Evolutionary conservation across 2,329 filamentous ascomycete genomes (phyloP).

Genomic region (Microdochium nivale): DNA sequence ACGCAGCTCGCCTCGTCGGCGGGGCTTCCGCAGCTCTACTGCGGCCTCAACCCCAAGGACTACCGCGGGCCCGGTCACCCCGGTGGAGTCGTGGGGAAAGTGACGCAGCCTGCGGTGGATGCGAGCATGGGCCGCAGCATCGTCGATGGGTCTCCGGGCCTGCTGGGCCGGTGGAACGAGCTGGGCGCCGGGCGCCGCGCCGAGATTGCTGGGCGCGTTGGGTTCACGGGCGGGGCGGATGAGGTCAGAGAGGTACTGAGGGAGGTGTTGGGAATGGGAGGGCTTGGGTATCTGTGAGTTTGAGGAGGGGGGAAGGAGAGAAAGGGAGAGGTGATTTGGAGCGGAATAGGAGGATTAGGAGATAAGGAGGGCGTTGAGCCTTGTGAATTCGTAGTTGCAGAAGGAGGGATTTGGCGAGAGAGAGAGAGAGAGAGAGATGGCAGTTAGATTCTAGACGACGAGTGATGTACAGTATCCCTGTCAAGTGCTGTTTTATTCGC

Average conservation of each 20-base stretch:
- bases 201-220: conserved; percentile 69
- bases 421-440: no score
- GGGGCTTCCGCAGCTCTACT: conserved; percentile 55
- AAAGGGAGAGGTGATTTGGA: not conserved
- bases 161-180: conserved; percentile 69
- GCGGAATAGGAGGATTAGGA: no score
- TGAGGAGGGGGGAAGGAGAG: not conserved
- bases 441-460: no score
- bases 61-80: conserved; percentile 46
- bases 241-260: conserved; percentile 56
- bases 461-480: no score
- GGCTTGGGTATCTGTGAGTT: conserved; percentile 37
- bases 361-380: no score
- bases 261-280: conserved; percentile 41
- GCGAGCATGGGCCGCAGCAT: conserved; percentile 55
- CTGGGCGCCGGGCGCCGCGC: conserved; percentile 60
- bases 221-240: conserved; percentile 51
- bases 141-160: conserved; percentile 57
- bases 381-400: no score
- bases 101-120: conserved; percentile 44
- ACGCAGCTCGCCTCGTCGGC: conserved; percentile 64
- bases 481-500: no score
- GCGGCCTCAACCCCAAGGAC: conserved; percentile 74
- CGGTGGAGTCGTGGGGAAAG: conserved; percentile 9
- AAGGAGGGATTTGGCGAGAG: no score